Evolutionary conservation across 2,329 filamentous ascomycete genomes (phyloP), one percentile per base, ranked within the genome.

Genomic region (Colletotrichum limetticola): DNA sequence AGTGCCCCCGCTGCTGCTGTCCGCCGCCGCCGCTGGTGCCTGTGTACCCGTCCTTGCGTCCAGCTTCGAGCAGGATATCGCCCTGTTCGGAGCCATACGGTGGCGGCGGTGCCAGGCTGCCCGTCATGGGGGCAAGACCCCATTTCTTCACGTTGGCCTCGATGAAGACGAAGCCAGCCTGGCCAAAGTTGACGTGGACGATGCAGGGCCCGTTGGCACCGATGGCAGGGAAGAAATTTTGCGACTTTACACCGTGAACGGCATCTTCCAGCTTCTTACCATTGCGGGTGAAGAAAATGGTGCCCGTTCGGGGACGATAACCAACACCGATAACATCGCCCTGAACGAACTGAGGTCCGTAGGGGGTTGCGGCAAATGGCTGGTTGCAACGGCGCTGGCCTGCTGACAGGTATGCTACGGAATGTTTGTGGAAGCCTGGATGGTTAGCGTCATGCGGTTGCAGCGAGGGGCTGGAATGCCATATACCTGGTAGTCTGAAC

Each of bases 141-240:
- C 97, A 99, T 87, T 98, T 99, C 91, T 99, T 99, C 74, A 99
- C 97, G 79, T 99, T 99, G 74, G 96, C 97, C 84, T 99, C 97
- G 78, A 99, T 98, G 80, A 98, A 99, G 61, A 99, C 97, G 80
- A 98, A 99, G 42, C 97, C 97, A 79, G 97, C 94, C 82, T 99
- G 97, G 8, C 97, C 97, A 81, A 99, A 97, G 82, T 99, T 99
- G 80, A 98, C 97, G 81, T 99, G 96, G 1, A 99, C 91, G 37
- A 92, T 92, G 78, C 94, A 95, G 19, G 97, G 97, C 0, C 97
- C 97, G 80, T 97, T 98, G 70, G 97, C 95, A 56, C 97, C 97
- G n/a, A 99, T 91, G 0, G 97, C 97, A 1, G 97, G 97, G 84
- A 99, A 99, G 85, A 98, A 97, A 82, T 99, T 99, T 78, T 97